phyloP scores from a whole-genome alignment of 495 filamentous ascomycete genomes.

The Pyronema domesticum region DNA sequence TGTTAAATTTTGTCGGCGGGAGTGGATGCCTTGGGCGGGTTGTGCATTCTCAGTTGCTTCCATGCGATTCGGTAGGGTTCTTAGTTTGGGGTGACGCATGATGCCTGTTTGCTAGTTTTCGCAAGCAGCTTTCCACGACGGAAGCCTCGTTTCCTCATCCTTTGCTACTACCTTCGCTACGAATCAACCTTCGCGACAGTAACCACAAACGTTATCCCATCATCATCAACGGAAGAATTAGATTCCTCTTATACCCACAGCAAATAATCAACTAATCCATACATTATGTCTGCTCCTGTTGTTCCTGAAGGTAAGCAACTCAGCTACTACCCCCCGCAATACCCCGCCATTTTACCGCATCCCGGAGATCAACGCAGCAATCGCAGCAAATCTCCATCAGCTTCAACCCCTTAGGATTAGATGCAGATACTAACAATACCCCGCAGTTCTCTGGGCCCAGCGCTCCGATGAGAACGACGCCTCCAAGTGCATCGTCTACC shows the following conservation, averaged over 20 bases:
- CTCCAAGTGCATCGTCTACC: conserved; percentile 79
- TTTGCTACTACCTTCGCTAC: not conserved
- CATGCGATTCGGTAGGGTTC: not conserved
- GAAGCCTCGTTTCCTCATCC: not conserved
- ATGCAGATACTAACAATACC: not conserved
- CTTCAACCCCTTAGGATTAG: not conserved
- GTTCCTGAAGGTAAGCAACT: conserved; percentile 26
- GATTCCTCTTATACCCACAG: not conserved
- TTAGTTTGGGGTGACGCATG: not conserved
- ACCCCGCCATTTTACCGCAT: not conserved
- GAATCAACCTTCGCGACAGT: not conserved
- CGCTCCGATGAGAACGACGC: conserved; percentile 66
- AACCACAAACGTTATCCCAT: not conserved
- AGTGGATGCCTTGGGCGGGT: no score
- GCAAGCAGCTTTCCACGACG: not conserved
- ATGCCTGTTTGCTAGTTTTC: not conserved
- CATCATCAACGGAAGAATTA: not conserved
- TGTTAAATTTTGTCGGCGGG: no score
- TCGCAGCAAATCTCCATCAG: not conserved
- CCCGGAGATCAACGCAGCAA: not conserved
- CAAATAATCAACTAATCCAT: not conserved
- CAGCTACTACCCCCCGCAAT: not conserved
- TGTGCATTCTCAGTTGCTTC: not conserved
- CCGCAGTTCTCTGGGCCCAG: conserved; percentile 85
- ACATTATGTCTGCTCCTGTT: conserved; percentile 22